Evolutionary conservation across 164 flowering plant genomes (phyloP).

Genomic region (Akebia trifoliata): DNA sequence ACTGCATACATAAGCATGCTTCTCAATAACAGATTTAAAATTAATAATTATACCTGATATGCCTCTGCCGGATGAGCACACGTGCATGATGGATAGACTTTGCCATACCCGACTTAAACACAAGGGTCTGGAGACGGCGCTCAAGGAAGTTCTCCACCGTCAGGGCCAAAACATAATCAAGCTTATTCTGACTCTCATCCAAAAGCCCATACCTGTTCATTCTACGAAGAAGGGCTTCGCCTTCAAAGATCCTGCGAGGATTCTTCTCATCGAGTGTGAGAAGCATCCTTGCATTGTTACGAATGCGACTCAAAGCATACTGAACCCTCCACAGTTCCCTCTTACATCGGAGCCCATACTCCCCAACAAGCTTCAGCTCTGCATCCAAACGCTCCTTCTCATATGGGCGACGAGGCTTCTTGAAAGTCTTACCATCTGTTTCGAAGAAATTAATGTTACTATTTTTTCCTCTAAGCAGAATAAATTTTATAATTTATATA

Average conservation of each 20-base stretch:
- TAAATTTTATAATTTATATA: too few relatives aligned
- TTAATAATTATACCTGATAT: conserved; percentile 39
- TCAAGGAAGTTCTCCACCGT: conserved; percentile 67
- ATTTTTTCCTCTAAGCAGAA: too few relatives aligned
- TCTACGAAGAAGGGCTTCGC: conserved; percentile 57
- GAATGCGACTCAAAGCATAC: conserved; percentile 53
- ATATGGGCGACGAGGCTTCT: conserved; percentile 61
- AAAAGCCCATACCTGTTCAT: conserved; percentile 58
- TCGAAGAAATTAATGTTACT: too few relatives aligned
- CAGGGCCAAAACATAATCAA: conserved; percentile 59
- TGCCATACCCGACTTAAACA: conserved; percentile 64
- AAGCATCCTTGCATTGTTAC: conserved; percentile 46
- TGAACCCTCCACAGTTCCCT: conserved; percentile 67
- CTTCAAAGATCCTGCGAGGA: conserved; percentile 50
- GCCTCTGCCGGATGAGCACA: conserved; percentile 64
- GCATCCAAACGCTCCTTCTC: conserved; percentile 72
- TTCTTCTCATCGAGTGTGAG: conserved; percentile 52
- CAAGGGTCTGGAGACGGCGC: conserved; percentile 58
- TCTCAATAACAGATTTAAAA: too few relatives aligned
- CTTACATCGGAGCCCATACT: conserved; percentile 54
- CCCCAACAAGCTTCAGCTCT: conserved; percentile 63
- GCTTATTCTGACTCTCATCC: conserved; percentile 68
- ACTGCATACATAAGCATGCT: too few relatives aligned
- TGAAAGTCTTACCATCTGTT: conserved; percentile 61
- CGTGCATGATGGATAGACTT: conserved; percentile 67